A percentile compares a stretch with the other conserved stretches of the same genome.
Evolutionary conservation across 2,329 filamentous ascomycete genomes (phyloP).

Genomic region (Alternaria consortialis): DNA sequence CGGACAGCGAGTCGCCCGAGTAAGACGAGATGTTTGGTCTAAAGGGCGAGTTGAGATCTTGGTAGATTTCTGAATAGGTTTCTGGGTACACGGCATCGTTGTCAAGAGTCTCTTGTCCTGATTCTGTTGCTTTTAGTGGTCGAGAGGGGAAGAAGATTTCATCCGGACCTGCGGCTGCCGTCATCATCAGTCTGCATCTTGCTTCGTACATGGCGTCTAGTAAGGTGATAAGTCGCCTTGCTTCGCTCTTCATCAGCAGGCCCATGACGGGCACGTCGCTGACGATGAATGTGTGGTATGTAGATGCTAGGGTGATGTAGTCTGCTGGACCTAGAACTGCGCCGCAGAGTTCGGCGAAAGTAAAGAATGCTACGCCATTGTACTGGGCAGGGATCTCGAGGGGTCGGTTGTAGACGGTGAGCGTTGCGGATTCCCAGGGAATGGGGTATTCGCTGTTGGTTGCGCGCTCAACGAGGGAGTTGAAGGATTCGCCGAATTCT

Average conservation of each 20-base stretch:
- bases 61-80: conserved; percentile 77
- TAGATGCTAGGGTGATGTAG: conserved; percentile 82
- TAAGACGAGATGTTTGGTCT: conserved; percentile 79
- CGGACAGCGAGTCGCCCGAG: conserved; percentile 49
- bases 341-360: conserved; percentile 73
- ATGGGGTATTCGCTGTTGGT: conserved; percentile 45
- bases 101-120: conserved; percentile 12
- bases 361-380: conserved; percentile 69
- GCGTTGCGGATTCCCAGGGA: conserved; percentile 56
- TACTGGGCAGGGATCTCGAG: conserved; percentile 67
- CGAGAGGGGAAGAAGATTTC: conserved; percentile 75
- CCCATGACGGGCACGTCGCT: conserved; percentile 74
- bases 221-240: conserved; percentile 79
- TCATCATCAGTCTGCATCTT: conserved; percentile 77
- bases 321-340: conserved; percentile 76
- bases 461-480: conserved; percentile 32
- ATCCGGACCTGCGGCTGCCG: conserved; percentile 73
- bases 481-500: conserved; percentile 32
- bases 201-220: conserved; percentile 81
- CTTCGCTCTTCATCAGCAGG: conserved; percentile 78
- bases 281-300: conserved; percentile 79
- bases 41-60: conserved; percentile 79
- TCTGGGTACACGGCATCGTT: conserved; percentile 69
- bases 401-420: conserved; percentile 70
- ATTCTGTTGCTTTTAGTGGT: conserved; percentile 13